Conservation (phyloP, 176 grass and related monocot species). For the Musa troglodytarum region DNA sequence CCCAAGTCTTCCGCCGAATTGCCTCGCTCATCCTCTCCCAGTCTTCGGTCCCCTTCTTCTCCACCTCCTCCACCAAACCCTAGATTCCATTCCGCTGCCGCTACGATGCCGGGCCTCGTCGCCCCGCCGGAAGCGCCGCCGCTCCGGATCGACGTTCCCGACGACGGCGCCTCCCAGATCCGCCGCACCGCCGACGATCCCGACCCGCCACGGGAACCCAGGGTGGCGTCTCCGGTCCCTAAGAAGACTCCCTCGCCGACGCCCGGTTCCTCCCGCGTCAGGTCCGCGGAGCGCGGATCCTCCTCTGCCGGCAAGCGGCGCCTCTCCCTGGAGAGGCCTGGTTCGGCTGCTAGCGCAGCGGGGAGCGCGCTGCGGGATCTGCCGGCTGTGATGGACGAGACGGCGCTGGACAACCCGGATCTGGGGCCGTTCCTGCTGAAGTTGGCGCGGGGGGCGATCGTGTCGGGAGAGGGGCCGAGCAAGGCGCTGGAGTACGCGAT, state of each 20-base stretch:
- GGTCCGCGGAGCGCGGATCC: neutral
- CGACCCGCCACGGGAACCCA: constrained; percentile 16
- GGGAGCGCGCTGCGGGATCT: constrained; percentile 8
- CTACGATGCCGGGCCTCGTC: constrained; percentile 42
- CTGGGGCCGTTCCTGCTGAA: constrained; percentile 96
- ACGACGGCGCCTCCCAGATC: constrained; percentile 3
- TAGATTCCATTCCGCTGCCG: neutral
- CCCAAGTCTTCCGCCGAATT: neutral
- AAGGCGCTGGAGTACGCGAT: constrained; percentile 87
- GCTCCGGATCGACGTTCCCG: constrained; percentile 25
- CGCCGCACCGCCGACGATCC: constrained; percentile 12
- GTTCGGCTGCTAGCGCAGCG: constrained; percentile 24
- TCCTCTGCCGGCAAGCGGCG: constrained; percentile 34
- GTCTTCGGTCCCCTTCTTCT: neutral
- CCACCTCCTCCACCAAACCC: neutral
- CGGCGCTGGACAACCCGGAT: constrained; percentile 96
- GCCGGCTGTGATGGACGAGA: constrained; percentile 32
- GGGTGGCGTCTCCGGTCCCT: constrained; percentile 17
- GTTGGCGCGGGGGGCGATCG: constrained; percentile 77
- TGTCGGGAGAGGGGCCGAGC: constrained; percentile 62
- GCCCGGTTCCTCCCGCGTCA: constrained; percentile 5
- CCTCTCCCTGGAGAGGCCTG: constrained; percentile 35
- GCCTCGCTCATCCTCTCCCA: neutral
- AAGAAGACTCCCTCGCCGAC: constrained; percentile 7
- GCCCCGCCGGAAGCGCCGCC: constrained; percentile 23